A percentile compares a stretch with the other conserved stretches of the same genome.
phyloP scores from a whole-genome alignment of 805 yeast genomes.

The Cyberlindnera maritima region DNA sequence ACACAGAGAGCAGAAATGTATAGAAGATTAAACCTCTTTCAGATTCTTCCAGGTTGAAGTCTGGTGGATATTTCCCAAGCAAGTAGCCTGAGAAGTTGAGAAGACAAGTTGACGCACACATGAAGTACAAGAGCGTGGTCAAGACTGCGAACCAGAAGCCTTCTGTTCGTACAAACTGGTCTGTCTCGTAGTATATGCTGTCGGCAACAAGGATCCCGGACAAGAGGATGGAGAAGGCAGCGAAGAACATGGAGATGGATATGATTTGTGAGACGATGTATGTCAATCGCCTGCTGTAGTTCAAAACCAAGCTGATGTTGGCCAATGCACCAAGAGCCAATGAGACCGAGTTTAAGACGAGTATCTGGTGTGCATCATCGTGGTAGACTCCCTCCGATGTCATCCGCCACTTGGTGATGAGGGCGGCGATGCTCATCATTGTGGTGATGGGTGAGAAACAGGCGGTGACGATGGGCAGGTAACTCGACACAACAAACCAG shows the following conservation, averaged over 20 bases:
- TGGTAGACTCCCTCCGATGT: constrained; percentile 28
- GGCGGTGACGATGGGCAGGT: constrained; percentile 73
- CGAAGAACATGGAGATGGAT: constrained; percentile 62
- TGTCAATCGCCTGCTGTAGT: constrained; percentile 56
- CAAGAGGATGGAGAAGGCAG: constrained; percentile 54
- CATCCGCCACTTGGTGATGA: constrained; percentile 65
- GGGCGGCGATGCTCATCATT: constrained; percentile 67
- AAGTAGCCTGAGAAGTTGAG: constrained; percentile 63
- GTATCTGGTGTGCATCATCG: constrained; percentile 40
- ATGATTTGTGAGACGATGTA: constrained; percentile 61
- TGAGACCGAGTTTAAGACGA: constrained; percentile 59
- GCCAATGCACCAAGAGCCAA: constrained; percentile 64
- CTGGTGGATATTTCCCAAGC: constrained; percentile 60
- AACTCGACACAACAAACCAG: constrained; percentile 69
- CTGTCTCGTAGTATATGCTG: constrained; percentile 27
- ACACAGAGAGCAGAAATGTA: constrained; percentile 58
- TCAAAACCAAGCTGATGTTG: constrained; percentile 65
- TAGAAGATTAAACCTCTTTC: constrained; percentile 76
- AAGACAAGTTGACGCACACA: constrained; percentile 50
- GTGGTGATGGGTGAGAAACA: constrained; percentile 80
- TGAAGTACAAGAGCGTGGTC: constrained; percentile 59
- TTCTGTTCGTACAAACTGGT: constrained; percentile 38
- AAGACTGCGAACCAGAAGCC: constrained; percentile 81
- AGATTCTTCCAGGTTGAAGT: constrained; percentile 59
- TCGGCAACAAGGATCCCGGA: constrained; percentile 43